phyloP scores from a whole-genome alignment of 164 flowering plant species.

The Protea cynaroides region DNA sequence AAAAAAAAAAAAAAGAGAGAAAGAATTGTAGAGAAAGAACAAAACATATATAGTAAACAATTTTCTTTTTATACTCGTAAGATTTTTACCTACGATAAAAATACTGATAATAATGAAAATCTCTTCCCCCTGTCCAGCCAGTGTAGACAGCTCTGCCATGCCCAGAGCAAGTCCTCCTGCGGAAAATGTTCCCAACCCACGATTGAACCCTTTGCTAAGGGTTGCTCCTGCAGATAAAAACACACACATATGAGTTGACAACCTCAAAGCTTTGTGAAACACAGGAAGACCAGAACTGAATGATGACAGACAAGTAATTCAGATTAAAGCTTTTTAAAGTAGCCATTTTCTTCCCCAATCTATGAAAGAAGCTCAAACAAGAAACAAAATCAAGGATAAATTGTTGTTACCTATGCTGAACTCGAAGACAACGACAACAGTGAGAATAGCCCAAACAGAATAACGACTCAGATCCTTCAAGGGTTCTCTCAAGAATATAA shows the following conservation, averaged over 20 bases:
- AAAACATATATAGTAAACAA: no score
- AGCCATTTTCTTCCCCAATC: background rate
- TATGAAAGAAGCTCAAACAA: background rate
- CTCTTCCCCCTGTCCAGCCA: constrained; percentile 47
- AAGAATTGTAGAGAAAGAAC: no score
- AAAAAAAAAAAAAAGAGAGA: background rate
- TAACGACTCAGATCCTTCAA: constrained; percentile 35
- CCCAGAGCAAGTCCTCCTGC: constrained; percentile 82
- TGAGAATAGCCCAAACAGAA: constrained; percentile 78
- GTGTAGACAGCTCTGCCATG: constrained; percentile 42
- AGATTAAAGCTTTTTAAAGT: background rate
- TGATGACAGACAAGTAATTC: background rate
- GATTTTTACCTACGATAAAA: constrained; percentile 51
- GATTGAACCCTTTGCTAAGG: constrained; percentile 74
- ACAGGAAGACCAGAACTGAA: background rate
- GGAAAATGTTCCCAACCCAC: constrained; percentile 74
- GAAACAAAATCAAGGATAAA: background rate
- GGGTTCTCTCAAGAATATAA: constrained; percentile 64
- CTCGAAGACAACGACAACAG: constrained; percentile 80
- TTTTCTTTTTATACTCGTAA: background rate
- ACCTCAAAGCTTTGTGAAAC: background rate
- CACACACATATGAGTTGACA: background rate
- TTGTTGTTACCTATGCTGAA: constrained; percentile 61
- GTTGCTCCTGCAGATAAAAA: constrained; percentile 57
- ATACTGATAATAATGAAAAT: constrained; percentile 46